Base-by-base conservation (phyloP, 176 grass and related monocot genomes). In the Elymus sibiricus region DNA sequence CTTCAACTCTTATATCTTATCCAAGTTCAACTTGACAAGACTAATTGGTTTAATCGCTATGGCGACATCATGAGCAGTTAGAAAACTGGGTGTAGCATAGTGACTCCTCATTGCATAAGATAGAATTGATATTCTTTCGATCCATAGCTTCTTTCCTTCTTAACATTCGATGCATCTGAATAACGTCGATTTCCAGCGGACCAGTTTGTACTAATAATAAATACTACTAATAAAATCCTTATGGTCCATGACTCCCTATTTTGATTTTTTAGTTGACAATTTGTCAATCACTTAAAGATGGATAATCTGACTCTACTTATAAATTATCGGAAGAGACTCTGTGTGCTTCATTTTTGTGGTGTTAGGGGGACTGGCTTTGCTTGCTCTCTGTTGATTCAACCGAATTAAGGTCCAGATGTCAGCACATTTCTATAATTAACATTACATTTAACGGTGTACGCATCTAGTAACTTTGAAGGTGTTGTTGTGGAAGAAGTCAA, bases 1-100 rank as follows among this genome's bases (percentile, higher is more conserved):
- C 59, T 28, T 74, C 4, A 75, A 65, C 37, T 60, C 14, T 80
- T 85, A 82, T 81, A 85, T 85, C 63, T 77, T 88, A 76, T 84
- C 61, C 77, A 82, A 56, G 19, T 72, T 88, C 70, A 88, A 77
- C 77, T 81, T 77, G 77, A 70, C 47, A 35, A 2, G 62, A 34
- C 77, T 4, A 29, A 63, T 69, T 91, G 39, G 7, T 85, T 85
- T 81, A 69, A 53, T 58, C 3, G 22, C 62, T 85, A 3, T 76
- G 28, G 56, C 83, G 74, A 74, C 64, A 64, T 67, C 39, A 76
- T 26, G 53, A 78, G 32, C 42, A 64, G 40, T 84, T 83, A 22
- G 39, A 62, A 40, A 47, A n/a, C 68, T 69, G 21, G 59, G 10
- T 62, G 60, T 76, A 43, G 19, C 19, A 16, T 63, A 64, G 29